Evolutionary conservation across 441 rosid genomes (phyloP).

Genomic region (Breynia disticha): DNA sequence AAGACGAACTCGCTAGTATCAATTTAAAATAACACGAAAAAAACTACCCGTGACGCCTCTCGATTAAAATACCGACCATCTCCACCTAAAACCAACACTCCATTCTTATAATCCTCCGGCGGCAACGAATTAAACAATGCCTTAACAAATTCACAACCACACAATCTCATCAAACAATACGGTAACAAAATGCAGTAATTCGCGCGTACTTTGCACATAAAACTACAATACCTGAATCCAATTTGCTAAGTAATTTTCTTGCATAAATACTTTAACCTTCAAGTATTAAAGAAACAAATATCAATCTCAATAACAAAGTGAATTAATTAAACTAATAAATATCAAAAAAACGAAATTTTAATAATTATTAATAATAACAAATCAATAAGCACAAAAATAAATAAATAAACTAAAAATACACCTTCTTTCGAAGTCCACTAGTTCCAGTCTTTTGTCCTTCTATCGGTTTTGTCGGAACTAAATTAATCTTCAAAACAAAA

Average conservation of each 20-base stretch:
- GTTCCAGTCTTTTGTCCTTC: conserved; percentile 96
- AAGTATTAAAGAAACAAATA: not conserved
- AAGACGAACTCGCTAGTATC: not conserved
- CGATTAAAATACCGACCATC: conserved; percentile 84
- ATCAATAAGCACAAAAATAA: not conserved
- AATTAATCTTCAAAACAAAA: conserved; percentile 37
- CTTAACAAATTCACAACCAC: conserved; percentile 28
- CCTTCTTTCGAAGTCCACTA: conserved; percentile 92
- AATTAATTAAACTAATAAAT: not conserved
- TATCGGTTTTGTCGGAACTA: conserved; percentile 77
- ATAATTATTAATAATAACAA: not conserved
- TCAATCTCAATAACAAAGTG: not conserved
- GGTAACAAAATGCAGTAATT: not conserved
- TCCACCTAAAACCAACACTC: conserved; percentile 77
- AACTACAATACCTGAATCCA: conserved; percentile 76
- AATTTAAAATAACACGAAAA: conserved; percentile 1
- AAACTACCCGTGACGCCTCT: conserved; percentile 76
- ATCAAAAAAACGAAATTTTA: not conserved
- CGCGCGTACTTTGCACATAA: too few relatives aligned
- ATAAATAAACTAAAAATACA: conserved; percentile 5
- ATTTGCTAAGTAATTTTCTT: conserved; percentile 82
- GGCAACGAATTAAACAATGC: conserved; percentile 86
- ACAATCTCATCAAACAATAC: not conserved
- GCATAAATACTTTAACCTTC: conserved; percentile 80
- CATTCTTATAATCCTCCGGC: conserved; percentile 65